Base-by-base conservation (phyloP, 306 rosid species). In the Elaeagnus macrophylla region DNA sequence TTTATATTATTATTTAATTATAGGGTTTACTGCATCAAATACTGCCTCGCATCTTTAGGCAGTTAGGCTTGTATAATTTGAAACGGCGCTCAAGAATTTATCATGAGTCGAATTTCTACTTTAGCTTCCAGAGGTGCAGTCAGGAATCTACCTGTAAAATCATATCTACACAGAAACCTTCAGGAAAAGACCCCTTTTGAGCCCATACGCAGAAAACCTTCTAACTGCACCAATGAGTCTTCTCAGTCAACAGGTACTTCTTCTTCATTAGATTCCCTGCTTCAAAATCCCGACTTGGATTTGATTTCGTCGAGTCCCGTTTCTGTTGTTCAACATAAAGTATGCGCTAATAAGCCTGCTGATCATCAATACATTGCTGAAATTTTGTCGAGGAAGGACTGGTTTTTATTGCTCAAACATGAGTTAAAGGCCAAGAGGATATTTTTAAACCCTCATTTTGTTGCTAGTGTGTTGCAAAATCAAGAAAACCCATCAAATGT, bases 341-440 rank as follows among this genome's bases (percentile, higher is more conserved):
- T 38, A 12, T 39, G 38, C 42, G 35, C 48, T 12, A 18, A 40
- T 40, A 25, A 53, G 19, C 71, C 57, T 44, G 67, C 80, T 52
- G 76, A 83, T 48, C 88, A 77, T 32, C 42, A 9, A 0, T 72
- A 86, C 77, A 53, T 90, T 54, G 57, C 86, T 32, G 71, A 68
- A 53, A 48, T 81, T 56, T 74, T 90, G 12, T 77, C 88, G 1
- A 67, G 77, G 16, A 57, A 76, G 12, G 87, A 90, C 55, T 90
- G 95, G 94, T 75, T 61, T 55, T 37, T 79, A 7, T 51, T 79
- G 54, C 77, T 90, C 6, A 69, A 68, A 49, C 86, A 90, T 65
- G 80, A 86, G 65, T 66, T 72, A 11, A 67, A 44, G 49, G 66
- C 85, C 32, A 61, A 61, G 39, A 65, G 75, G 61, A 37, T 75